Percentiles rank a stretch among this genome's conserved stretches.
These are phyloP conservation scores for Trichoderma brevicompactum DNA, from an alignment of 2,329 filamentous ascomycete genomes.

Conservation along the genomic window DNA sequence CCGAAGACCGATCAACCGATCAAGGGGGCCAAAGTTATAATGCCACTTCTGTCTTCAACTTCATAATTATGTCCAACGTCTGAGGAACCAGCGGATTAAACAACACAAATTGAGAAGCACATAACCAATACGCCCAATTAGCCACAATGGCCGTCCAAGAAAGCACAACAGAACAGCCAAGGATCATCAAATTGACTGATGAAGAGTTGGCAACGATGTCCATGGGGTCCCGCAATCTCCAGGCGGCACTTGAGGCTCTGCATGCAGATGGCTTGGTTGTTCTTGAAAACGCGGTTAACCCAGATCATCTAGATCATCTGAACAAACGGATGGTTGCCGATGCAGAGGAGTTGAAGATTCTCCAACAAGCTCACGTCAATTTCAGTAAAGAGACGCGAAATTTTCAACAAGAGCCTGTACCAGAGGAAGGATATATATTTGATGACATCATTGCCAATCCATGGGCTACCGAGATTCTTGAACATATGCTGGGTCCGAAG, in stretches of 20 bases:
- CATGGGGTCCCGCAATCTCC: background rate
- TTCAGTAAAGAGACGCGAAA: slow-evolving; percentile 1
- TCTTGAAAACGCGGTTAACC: slow-evolving; percentile 1
- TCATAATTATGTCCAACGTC: too few relatives aligned
- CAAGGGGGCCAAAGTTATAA: too few relatives aligned
- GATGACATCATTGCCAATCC: background rate
- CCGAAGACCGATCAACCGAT: too few relatives aligned
- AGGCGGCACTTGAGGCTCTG: slow-evolving; percentile 1
- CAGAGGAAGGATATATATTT: slow-evolving; percentile 6
- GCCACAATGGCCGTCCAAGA: too few relatives aligned
- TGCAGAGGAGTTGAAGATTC: slow-evolving; percentile 5
- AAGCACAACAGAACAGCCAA: background rate
- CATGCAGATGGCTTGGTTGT: slow-evolving; percentile 2
- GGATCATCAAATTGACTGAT: slow-evolving; percentile 14
- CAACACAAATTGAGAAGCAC: too few relatives aligned
- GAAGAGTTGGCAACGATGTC: background rate
- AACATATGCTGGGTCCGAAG: too few relatives aligned
- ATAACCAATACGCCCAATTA: too few relatives aligned
- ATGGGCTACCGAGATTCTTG: too few relatives aligned
- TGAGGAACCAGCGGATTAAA: too few relatives aligned
- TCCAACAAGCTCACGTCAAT: background rate
- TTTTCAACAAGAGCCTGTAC: slow-evolving; percentile 5
- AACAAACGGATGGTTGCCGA: slow-evolving; percentile 3
- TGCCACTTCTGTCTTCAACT: too few relatives aligned
- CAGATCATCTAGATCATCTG: background rate